Evolutionary conservation across 805 yeast species (phyloP).

Genomic region (Cyberlindnera euphorbiiphila): DNA sequence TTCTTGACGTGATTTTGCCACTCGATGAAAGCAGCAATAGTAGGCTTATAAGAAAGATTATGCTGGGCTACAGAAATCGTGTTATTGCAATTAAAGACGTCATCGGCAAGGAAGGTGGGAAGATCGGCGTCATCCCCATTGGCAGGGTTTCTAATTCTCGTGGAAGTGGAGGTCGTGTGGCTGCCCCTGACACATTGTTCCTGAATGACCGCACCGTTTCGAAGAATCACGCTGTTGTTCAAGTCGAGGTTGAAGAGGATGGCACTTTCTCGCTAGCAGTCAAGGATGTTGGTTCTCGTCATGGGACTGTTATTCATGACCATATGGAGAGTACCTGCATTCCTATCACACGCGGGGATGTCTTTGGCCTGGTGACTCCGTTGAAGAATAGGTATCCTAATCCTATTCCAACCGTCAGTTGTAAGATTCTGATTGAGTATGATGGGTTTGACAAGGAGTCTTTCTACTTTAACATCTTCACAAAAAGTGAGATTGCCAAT

Average conservation of each 20-base stretch:
- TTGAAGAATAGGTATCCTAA: not conserved
- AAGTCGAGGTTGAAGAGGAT: not conserved
- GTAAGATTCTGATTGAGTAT: conserved; percentile 7
- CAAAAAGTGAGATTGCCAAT: conserved; percentile 1
- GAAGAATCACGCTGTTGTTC: conserved; percentile 2
- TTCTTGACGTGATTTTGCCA: not conserved
- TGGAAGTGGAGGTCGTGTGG: conserved; percentile 2
- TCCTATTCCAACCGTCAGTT: not conserved
- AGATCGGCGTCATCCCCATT: not conserved
- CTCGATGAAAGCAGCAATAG: not conserved
- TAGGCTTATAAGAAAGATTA: no score
- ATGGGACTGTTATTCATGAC: conserved; percentile 13
- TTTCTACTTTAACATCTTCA: conserved; percentile 5
- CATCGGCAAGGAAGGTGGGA: not conserved
- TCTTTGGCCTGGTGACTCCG: conserved; percentile 12
- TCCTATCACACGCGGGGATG: no score
- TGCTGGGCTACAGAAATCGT: no score
- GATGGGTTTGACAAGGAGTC: conserved; percentile 3
- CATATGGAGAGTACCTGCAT: no score
- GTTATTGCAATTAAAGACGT: not conserved
- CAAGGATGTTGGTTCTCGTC: conserved; percentile 7
- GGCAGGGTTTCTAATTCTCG: conserved; percentile 1
- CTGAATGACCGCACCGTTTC: conserved; percentile 8
- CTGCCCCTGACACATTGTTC: conserved; percentile 4
- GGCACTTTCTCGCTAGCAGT: not conserved